Base-by-base conservation (phyloP, 2,329 filamentous ascomycete species). In the Phialophora chinensis region DNA sequence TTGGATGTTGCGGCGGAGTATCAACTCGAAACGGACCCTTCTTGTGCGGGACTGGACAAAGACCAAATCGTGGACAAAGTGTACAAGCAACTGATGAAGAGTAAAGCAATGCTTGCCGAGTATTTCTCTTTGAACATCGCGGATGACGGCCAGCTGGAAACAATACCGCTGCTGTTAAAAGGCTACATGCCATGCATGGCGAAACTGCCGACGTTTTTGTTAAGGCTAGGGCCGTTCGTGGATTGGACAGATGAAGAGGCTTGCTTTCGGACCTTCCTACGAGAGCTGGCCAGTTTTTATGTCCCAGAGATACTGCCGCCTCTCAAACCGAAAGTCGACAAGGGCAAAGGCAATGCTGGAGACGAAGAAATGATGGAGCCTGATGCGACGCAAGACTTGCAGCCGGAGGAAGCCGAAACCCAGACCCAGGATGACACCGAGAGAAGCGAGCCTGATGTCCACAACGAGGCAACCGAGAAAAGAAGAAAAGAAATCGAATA, bases 101-200 rank as follows among this genome's bases (percentile, higher is more conserved):
- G 90, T 11, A 85, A 91, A 42, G 90, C 94, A 73, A 96, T 99
- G 91, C 85, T 99, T 0, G 82, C 86, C 2, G 95, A 99, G 78
- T 99, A 99, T 78, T 98, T 99, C 77, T 90, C 90, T 0, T 81
- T 99, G 53, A 89, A 94, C 62, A 88, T 99, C 42, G 91, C 91
- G 0, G 87, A 89, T 0, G 83, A 90, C 0, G 94, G 93, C 12
- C 87, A 94, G 61, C 82, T 99, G 2, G 78, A 90, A 55, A 88
- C 88, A 33, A 89, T 99, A 17, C 96, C 95, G 0, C 83, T 99
- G 8, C 83, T 99, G 42, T 79, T 96, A 54, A 97, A 93, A 78
- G 93, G 92, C 0, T 99, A 99, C 76, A 90, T 87, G 7, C 96
- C 95, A 0, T 88, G 89, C 5, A 80, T 98, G 65, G 90, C 89